Conservation (phyloP, 306 rosid species). For the Cicer judaicum region DNA sequence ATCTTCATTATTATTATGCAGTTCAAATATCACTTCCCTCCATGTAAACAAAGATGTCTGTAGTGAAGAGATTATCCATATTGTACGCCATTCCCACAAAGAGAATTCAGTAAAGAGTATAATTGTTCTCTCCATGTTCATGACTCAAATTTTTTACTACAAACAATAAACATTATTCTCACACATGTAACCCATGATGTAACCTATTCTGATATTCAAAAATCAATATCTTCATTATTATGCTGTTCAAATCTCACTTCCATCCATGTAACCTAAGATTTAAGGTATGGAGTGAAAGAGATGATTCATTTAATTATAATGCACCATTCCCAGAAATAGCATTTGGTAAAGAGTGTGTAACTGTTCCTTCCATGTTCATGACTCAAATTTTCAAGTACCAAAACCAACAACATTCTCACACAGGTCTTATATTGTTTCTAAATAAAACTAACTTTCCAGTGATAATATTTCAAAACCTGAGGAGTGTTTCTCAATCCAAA, state of each 20-base stretch:
- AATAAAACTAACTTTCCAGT: not conserved
- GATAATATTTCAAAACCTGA: conserved; percentile 60
- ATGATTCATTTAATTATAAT: not conserved
- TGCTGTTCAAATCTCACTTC: not conserved
- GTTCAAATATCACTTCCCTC: conserved; percentile 7
- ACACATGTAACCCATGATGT: not conserved
- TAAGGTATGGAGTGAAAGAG: conserved; percentile 17
- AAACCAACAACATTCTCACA: conserved; percentile 6
- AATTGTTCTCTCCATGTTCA: conserved; percentile 1
- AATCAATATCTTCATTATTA: not conserved
- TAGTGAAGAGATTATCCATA: not conserved
- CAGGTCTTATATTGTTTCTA: not conserved
- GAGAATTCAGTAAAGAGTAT: conserved; percentile 10
- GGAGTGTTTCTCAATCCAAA: conserved; percentile 76
- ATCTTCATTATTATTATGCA: not conserved
- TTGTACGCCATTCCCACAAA: not conserved
- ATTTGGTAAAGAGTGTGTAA: not conserved
- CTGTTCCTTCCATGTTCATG: not conserved
- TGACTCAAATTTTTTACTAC: not conserved
- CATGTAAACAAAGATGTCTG: conserved; percentile 30
- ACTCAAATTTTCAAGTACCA: conserved; percentile 3
- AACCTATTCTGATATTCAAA: not conserved
- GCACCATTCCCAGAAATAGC: conserved; percentile 13
- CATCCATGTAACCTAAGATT: conserved; percentile 18
- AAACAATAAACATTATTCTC: conserved; percentile 13